These are phyloP conservation scores for Ehretia macrophylla DNA, from an alignment of 257 asterid genomes.

Conservation along the genomic window DNA sequence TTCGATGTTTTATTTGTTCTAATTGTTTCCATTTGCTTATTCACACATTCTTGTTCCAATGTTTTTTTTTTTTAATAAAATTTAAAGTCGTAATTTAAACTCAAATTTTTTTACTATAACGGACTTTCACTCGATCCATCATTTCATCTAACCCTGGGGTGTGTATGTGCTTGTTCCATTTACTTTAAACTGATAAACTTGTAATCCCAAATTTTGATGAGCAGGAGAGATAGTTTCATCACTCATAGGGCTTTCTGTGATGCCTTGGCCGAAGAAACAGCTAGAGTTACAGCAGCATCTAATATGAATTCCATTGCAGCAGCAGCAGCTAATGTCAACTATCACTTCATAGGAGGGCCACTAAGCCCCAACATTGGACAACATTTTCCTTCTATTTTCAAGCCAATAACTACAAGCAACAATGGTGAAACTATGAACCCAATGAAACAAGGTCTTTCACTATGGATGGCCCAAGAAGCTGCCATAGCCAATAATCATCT, in stretches of 20 bases:
- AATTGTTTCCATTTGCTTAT: neutral
- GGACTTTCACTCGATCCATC: too few relatives aligned
- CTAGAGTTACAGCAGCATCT: slow-evolving; percentile 67
- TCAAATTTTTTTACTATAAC: too few relatives aligned
- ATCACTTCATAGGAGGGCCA: slow-evolving; percentile 56
- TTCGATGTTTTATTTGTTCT: too few relatives aligned
- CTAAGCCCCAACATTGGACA: slow-evolving; percentile 33
- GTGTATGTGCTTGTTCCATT: too few relatives aligned
- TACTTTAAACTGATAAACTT: neutral
- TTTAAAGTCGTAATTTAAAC: too few relatives aligned
- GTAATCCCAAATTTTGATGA: neutral
- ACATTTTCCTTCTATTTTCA: slow-evolving; percentile 55
- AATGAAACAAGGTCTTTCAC: slow-evolving; percentile 37
- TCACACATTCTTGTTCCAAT: neutral
- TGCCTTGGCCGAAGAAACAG: slow-evolving; percentile 88
- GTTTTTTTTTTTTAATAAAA: too few relatives aligned
- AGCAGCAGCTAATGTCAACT: slow-evolving; percentile 23
- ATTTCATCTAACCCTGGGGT: too few relatives aligned
- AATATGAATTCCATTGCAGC: slow-evolving; percentile 33
- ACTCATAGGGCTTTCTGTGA: slow-evolving; percentile 96
- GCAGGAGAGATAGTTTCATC: slow-evolving; percentile 90
- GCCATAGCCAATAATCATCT: slow-evolving; percentile 25
- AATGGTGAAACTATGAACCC: slow-evolving; percentile 25
- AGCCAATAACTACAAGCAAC: slow-evolving; percentile 30
- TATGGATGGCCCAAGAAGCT: slow-evolving; percentile 45